A percentile compares a stretch with the other conserved stretches of the same genome.
Evolutionary conservation across 208 protist genomes (phyloP).

Genomic region (Acanthamoeba culbertsoni): DNA sequence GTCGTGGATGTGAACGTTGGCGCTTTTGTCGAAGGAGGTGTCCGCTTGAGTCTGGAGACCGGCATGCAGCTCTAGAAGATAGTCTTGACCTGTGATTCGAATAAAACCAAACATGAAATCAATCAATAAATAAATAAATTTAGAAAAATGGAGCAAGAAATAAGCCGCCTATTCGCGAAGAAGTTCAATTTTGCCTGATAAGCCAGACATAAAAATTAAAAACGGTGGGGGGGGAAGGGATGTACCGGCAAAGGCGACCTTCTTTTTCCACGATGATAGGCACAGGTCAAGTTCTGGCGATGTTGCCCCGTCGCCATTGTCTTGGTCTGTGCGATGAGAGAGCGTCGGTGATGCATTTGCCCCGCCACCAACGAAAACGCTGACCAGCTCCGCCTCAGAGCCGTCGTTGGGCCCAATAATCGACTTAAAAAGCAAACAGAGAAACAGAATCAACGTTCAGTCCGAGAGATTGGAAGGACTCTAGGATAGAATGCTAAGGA

Average conservation of each 20-base stretch:
- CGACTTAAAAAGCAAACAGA: background rate
- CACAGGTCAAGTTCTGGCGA: background rate
- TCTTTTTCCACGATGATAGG: constrained; percentile 15
- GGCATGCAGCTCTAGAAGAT: background rate
- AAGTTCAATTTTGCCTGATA: too few relatives aligned
- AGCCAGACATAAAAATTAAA: too few relatives aligned
- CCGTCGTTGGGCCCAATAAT: background rate
- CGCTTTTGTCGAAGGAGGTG: background rate
- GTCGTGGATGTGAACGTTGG: background rate
- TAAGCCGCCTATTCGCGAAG: too few relatives aligned
- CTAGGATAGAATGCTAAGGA: background rate
- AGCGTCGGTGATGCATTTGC: background rate
- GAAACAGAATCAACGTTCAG: background rate
- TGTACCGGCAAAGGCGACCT: background rate
- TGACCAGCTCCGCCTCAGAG: background rate
- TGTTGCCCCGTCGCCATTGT: background rate
- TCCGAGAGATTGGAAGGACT: background rate
- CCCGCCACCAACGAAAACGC: background rate
- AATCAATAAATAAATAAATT: too few relatives aligned
- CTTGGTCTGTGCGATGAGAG: background rate
- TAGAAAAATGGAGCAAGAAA: background rate
- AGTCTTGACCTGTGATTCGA: background rate
- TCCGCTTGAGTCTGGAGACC: background rate
- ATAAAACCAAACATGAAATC: background rate
- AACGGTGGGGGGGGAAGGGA: too few relatives aligned